Evolutionary conservation across 2,329 filamentous ascomycete species (phyloP).

Genomic region (Penicillium oxalicum): DNA sequence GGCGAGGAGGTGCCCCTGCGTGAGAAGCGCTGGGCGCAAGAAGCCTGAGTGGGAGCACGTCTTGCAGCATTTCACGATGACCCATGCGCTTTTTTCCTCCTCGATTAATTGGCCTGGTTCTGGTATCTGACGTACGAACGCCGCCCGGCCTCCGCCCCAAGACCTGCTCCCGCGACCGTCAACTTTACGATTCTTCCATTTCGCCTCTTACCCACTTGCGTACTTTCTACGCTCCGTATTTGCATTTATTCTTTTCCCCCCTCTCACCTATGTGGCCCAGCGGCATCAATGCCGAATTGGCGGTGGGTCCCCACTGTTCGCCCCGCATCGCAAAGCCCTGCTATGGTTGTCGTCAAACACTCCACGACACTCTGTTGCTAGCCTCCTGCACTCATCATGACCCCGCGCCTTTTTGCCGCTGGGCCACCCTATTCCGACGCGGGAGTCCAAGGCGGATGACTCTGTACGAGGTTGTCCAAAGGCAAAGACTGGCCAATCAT

Average conservation of each 20-base stretch:
- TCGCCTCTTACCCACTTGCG: neutral
- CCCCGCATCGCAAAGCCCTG: slow-evolving; percentile 2
- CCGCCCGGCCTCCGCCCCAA: too few relatives aligned
- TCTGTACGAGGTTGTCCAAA: too few relatives aligned
- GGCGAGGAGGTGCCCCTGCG: slow-evolving; percentile 62
- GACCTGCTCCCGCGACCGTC: too few relatives aligned
- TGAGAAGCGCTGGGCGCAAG: slow-evolving; percentile 73
- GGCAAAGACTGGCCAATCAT: too few relatives aligned
- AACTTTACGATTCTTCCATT: neutral
- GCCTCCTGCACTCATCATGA: too few relatives aligned
- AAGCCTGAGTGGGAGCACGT: slow-evolving; percentile 24
- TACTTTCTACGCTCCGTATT: neutral
- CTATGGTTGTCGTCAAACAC: too few relatives aligned
- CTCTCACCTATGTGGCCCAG: slow-evolving; percentile 1
- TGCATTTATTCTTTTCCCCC: neutral
- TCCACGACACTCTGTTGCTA: too few relatives aligned
- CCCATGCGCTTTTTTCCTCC: neutral
- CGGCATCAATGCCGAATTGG: neutral
- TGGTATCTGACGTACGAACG: too few relatives aligned
- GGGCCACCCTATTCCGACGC: slow-evolving; percentile 3
- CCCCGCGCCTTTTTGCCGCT: slow-evolving; percentile 10
- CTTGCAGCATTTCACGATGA: neutral
- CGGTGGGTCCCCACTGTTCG: neutral
- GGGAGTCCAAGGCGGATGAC: too few relatives aligned
- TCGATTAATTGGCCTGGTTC: neutral